phyloP scores from a whole-genome alignment of 2,329 filamentous ascomycete species.

The Sporothrix dimorphospora region DNA sequence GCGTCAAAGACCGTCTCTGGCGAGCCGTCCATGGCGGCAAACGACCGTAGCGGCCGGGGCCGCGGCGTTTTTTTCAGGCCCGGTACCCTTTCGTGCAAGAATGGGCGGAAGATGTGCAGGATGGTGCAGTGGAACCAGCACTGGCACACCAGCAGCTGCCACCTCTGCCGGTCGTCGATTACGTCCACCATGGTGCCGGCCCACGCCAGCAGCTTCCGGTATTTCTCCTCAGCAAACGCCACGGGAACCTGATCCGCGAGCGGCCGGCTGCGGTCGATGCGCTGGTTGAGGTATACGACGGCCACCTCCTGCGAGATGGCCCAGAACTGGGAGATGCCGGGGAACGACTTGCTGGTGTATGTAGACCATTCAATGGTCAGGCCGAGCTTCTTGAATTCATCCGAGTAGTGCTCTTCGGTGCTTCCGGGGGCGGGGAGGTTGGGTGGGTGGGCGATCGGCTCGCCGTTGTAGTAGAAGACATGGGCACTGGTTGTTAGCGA shows the following conservation, averaged over 20 bases:
- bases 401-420: not conserved
- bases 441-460: conserved; percentile 7
- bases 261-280: conserved; percentile 22
- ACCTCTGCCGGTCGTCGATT: conserved; percentile 24
- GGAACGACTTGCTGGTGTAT: not conserved
- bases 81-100: conserved; percentile 6
- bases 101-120: conserved; percentile 31
- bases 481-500: not conserved
- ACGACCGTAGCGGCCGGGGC: not conserved
- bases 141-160: conserved; percentile 30
- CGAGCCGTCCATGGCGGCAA: conserved; percentile 5
- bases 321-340: conserved; percentile 5
- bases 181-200: conserved; percentile 27
- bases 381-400: not conserved
- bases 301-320: conserved; percentile 21
- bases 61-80: not conserved
- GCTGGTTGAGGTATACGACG: conserved; percentile 23
- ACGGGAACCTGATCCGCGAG: conserved; percentile 24
- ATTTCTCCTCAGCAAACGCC: conserved; percentile 34
- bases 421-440: not conserved
- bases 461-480: conserved; percentile 27
- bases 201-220: conserved; percentile 34
- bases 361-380: not conserved
- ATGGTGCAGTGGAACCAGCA: conserved; percentile 32
- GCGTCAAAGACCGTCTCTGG: conserved; percentile 13